Evolutionary conservation across 106 monocot genomes (phyloP).

Genomic region (Gastrodia elata): DNA sequence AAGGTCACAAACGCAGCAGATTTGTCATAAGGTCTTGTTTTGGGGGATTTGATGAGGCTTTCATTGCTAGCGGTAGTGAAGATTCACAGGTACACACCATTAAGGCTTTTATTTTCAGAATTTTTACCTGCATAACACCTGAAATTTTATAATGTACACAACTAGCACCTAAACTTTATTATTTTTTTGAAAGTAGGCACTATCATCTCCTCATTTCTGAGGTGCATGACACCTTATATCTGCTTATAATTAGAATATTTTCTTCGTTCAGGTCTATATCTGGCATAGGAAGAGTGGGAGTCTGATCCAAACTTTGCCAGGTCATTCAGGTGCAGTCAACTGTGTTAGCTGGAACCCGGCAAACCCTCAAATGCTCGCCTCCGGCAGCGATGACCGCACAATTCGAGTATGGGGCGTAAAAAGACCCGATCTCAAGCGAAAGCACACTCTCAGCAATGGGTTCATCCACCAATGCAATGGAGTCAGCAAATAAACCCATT

Average conservation of each 20-base stretch:
- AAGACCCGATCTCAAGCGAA: conserved; percentile 14
- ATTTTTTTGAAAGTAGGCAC: neutral
- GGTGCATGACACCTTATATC: neutral
- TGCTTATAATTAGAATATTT: neutral
- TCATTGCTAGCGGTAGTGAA: conserved; percentile 85
- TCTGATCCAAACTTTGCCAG: conserved; percentile 27
- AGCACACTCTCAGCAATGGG: conserved; percentile 23
- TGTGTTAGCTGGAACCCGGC: conserved; percentile 52
- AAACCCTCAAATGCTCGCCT: conserved; percentile 50
- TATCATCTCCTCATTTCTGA: neutral
- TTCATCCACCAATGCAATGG: conserved; percentile 22
- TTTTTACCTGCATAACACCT: neutral
- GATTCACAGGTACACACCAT: conserved; percentile 63
- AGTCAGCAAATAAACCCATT: conserved; percentile 11
- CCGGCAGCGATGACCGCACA: conserved; percentile 46
- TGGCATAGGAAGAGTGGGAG: conserved; percentile 33
- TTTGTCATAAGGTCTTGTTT: conserved; percentile 76
- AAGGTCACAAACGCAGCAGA: conserved; percentile 53
- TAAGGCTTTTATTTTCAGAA: neutral
- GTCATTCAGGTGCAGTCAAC: conserved; percentile 48
- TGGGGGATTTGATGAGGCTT: conserved; percentile 58
- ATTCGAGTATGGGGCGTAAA: conserved; percentile 44
- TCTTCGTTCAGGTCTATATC: conserved; percentile 33
- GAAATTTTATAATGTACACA: neutral
- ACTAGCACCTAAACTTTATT: too few species aligned